These are phyloP conservation scores for Spergularia marina DNA, from an alignment of 148 eudicot species.

Conservation along the genomic window DNA sequence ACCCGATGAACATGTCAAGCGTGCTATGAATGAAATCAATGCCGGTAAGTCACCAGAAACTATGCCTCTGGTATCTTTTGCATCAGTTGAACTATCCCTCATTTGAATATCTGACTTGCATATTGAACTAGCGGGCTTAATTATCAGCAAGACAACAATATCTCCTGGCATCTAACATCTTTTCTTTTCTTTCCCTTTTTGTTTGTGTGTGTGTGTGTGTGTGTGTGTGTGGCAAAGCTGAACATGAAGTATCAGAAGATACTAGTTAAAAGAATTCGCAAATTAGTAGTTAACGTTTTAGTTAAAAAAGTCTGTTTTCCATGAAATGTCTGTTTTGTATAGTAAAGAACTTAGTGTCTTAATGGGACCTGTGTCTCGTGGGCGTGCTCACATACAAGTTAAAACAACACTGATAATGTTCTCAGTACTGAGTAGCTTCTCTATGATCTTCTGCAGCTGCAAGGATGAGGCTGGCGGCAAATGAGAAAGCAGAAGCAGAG, in stretches of 20 bases:
- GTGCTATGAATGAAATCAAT: conserved; percentile 49
- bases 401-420: neutral
- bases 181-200: too few species aligned
- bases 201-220: too few species aligned
- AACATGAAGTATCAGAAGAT: too few species aligned
- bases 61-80: neutral
- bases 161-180: too few species aligned
- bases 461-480: conserved; percentile 42
- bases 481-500: conserved; percentile 47
- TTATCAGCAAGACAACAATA: too few species aligned
- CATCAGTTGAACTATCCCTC: neutral
- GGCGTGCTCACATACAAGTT: neutral
- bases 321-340: too few species aligned
- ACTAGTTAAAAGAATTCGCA: too few species aligned
- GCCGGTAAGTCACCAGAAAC: conserved; percentile 32
- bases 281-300: too few species aligned
- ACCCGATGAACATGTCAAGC: conserved; percentile 45
- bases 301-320: too few species aligned
- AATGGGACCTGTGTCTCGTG: too few species aligned
- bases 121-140: neutral
- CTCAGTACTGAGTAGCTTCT: neutral
- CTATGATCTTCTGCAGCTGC: conserved; percentile 28
- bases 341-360: too few species aligned
- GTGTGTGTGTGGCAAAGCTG: too few species aligned
- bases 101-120: neutral